phyloP scores from a whole-genome alignment of 2,329 filamentous ascomycete genomes.

The Colletotrichum echinochloae region DNA sequence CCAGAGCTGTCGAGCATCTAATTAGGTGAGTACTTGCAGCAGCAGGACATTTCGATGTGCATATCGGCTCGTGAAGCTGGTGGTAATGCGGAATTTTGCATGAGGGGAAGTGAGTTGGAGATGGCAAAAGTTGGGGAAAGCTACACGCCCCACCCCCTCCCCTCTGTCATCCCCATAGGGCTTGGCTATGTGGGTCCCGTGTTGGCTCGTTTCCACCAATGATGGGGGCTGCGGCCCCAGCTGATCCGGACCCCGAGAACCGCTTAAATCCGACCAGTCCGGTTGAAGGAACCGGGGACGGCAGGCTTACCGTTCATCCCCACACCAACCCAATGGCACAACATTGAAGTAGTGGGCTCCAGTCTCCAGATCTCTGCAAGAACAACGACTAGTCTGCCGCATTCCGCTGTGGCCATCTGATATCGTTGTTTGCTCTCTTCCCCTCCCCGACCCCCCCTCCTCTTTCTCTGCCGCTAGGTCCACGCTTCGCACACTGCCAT shows the following conservation, averaged over 20 bases:
- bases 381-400: constrained; percentile 17
- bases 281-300: constrained; percentile 9
- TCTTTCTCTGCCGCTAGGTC: not conserved
- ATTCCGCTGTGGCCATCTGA: not conserved
- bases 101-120: constrained; percentile 36
- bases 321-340: constrained; percentile 21
- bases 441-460: not conserved
- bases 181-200: constrained; percentile 26
- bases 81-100: constrained; percentile 13
- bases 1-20: constrained; percentile 14
- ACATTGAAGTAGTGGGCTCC: constrained; percentile 18
- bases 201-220: constrained; percentile 32
- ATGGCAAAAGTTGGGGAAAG: constrained; percentile 30
- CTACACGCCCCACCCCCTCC: not conserved
- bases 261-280: constrained; percentile 35
- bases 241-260: constrained; percentile 40
- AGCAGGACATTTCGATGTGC: constrained; percentile 13
- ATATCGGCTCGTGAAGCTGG: constrained; percentile 31
- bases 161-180: constrained; percentile 10
- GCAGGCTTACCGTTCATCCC: constrained; percentile 9
- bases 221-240: constrained; percentile 6
- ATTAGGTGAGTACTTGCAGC: constrained; percentile 6
- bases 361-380: constrained; percentile 27
- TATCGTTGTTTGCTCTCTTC: constrained; percentile 20
- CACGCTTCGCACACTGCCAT: constrained; percentile 3